Evolutionary conservation across 2,329 filamentous ascomycete species (phyloP).

Genomic region (Cladosporium sp.): DNA sequence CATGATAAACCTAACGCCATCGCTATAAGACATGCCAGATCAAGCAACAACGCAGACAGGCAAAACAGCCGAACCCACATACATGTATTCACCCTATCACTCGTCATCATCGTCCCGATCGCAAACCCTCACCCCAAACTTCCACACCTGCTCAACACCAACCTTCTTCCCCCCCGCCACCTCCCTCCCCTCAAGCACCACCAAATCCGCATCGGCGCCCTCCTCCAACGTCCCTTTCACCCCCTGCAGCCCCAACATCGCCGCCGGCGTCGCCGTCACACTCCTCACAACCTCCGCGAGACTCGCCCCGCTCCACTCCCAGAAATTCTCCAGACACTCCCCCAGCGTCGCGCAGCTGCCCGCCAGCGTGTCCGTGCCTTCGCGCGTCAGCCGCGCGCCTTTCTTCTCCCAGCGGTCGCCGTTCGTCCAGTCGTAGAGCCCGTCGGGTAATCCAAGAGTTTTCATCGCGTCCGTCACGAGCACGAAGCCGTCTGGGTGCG

Average conservation of each 20-base stretch:
- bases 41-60: neutral
- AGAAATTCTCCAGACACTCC: slow-evolving; percentile 80
- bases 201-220: slow-evolving; percentile 57
- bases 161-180: slow-evolving; percentile 54
- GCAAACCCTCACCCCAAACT: slow-evolving; percentile 65
- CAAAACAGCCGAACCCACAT: no score
- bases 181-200: slow-evolving; percentile 61
- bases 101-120: neutral
- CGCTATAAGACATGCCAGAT: neutral
- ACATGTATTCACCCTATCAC: no score
- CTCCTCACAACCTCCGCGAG: slow-evolving; percentile 70
- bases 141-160: slow-evolving; percentile 76
- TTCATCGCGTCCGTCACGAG: slow-evolving; percentile 94
- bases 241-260: slow-evolving; percentile 69
- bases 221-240: slow-evolving; percentile 62
- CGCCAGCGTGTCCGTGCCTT: slow-evolving; percentile 77
- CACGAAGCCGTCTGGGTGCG: slow-evolving; percentile 81
- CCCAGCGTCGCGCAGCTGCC: slow-evolving; percentile 60
- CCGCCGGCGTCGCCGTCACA: slow-evolving; percentile 75
- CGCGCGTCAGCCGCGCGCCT: slow-evolving; percentile 71
- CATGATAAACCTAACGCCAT: neutral
- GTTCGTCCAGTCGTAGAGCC: slow-evolving; percentile 84
- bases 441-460: slow-evolving; percentile 79
- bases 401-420: slow-evolving; percentile 67
- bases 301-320: slow-evolving; percentile 69